Base-by-base conservation (phyloP, 306 rosid species). In the Cucumis cinereus region DNA sequence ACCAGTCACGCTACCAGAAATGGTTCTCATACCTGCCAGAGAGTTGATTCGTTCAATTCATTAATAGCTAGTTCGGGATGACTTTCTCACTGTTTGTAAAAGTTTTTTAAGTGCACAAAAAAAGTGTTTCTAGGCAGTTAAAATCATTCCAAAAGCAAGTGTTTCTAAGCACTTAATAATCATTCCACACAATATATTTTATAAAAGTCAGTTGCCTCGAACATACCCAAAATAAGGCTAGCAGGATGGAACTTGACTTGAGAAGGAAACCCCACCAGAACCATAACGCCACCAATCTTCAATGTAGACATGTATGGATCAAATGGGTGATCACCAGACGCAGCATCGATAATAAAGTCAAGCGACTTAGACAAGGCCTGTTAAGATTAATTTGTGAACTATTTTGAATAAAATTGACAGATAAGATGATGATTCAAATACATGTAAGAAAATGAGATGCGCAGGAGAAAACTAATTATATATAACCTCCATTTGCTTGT, bases 241-340 rank as follows among this genome's bases (percentile, higher is more conserved):
- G 80, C 91, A 74, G 97, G 97, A 59, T 79, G 84, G 76, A 93
- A 76, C 81, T 91, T 93, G 79, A 91, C 83, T 86, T 89, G 89
- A 76, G 87, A 85, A 35, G 98, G 97, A 80, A 87, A 84, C 54
- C 98, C 96, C 79, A 89, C 92, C 35, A 93, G 77, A 71, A 79
- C 92, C 7, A 89, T 71, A 81, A 81, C 84, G 67, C 96, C 93
- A 43, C 55, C 73, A 43, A 83, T 80, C 89, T 91, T 93, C 86
- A 93, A 75, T 26, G 87, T 76, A 47, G 91, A 69, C 95, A 92
- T 81, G 83, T 90, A 92, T 61, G 90, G 90, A 87, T 92, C 97
- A 84, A 91, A 89, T 2, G 86, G 87, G 63, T 93, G 98, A 85
- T 89, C 91, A 77, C 98, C 98, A 43, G 96, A 91, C 30, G 97